phyloP scores from a whole-genome alignment of 108 stramenopile species.

The Cyclotella kingstonii region DNA sequence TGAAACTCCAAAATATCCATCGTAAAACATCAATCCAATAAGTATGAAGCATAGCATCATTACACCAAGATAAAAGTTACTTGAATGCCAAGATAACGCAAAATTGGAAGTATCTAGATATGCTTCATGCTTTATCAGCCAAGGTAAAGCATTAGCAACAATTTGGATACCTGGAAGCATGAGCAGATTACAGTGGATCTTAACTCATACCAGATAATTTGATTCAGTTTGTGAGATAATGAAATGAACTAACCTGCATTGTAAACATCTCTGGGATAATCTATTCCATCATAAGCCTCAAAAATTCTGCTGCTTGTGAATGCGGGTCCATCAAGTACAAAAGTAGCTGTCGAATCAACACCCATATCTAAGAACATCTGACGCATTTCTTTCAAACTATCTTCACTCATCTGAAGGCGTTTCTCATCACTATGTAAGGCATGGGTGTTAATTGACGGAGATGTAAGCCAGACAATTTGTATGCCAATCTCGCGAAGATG shows the following conservation, averaged over 20 bases:
- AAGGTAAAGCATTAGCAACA: constrained; percentile 24
- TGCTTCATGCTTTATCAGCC: background rate
- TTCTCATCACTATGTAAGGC: constrained; percentile 54
- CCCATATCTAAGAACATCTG: constrained; percentile 33
- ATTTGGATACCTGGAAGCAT: constrained; percentile 11
- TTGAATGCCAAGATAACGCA: constrained; percentile 9
- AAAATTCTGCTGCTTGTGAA: constrained; percentile 32
- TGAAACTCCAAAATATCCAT: constrained; percentile 50
- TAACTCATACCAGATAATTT: constrained; percentile 23
- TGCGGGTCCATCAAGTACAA: constrained; percentile 49
- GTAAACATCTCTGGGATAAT: constrained; percentile 47
- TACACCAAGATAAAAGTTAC: constrained; percentile 43
- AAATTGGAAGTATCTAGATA: background rate
- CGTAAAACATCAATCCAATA: constrained; percentile 57
- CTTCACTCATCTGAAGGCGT: constrained; percentile 47
- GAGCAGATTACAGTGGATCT: background rate
- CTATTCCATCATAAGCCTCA: constrained; percentile 53
- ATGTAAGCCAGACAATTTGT: constrained; percentile 41
- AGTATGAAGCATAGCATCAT: constrained; percentile 41
- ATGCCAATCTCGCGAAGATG: constrained; percentile 11
- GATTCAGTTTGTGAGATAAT: constrained; percentile 16
- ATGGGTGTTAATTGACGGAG: constrained; percentile 46
- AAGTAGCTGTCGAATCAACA: constrained; percentile 19
- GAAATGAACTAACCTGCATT: constrained; percentile 25
- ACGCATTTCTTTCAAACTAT: constrained; percentile 38